phyloP scores from a whole-genome alignment of 306 rosid genomes.

The Rosa rugosa region DNA sequence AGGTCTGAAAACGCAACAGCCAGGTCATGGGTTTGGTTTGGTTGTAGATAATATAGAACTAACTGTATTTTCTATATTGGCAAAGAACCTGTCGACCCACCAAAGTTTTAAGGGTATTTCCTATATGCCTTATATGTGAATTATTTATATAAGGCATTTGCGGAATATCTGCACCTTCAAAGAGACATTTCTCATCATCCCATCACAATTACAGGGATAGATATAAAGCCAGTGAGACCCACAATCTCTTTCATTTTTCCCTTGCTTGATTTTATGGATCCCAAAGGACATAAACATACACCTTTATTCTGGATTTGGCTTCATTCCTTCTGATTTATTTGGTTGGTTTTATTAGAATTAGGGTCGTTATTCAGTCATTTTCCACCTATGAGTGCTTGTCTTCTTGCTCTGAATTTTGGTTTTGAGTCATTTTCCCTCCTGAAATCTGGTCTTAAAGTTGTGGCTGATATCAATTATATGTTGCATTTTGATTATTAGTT shows the following conservation, averaged over 20 bases:
- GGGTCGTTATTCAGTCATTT: slow-evolving; percentile 43
- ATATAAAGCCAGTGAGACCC: slow-evolving; percentile 39
- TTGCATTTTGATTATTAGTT: slow-evolving; percentile 12
- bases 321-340: slow-evolving; percentile 30
- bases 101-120: no score
- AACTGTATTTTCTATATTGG: not conserved
- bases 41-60: not conserved
- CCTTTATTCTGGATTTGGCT: slow-evolving; percentile 38
- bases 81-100: not conserved
- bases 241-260: slow-evolving; percentile 33
- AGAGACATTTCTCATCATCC: slow-evolving; percentile 47
- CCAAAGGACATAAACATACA: slow-evolving; percentile 37
- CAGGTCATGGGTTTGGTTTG: not conserved
- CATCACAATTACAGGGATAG: slow-evolving; percentile 38
- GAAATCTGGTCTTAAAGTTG: slow-evolving; percentile 11
- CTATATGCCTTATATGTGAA: not conserved
- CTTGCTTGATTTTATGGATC: slow-evolving; percentile 33
- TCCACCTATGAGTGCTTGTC: slow-evolving; percentile 46
- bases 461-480: slow-evolving; percentile 25
- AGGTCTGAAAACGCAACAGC: not conserved
- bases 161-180: slow-evolving; percentile 16
- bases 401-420: not conserved
- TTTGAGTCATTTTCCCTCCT: not conserved
- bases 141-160: not conserved
- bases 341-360: slow-evolving; percentile 14